A percentile compares a stretch with the other conserved stretches of the same genome.
phyloP scores from a whole-genome alignment of 2,329 filamentous ascomycete species.

The Cladosporium sp. region DNA sequence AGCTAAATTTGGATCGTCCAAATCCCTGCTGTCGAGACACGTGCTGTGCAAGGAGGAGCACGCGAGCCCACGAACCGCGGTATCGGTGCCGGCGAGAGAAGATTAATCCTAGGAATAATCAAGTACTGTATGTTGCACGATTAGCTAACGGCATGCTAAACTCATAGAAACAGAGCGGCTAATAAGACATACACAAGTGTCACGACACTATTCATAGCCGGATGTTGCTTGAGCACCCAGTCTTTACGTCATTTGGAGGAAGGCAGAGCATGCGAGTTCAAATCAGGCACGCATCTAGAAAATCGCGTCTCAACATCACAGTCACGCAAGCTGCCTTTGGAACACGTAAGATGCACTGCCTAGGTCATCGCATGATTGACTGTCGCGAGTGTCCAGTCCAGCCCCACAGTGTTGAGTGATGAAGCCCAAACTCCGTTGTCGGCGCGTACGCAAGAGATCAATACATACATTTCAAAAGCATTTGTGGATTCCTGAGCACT shows the following conservation, averaged over 20 bases:
- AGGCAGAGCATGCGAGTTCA: not conserved
- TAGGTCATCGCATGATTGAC: not conserved
- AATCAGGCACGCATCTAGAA: not conserved
- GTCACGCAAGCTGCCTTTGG: not conserved
- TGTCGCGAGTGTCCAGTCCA: not conserved
- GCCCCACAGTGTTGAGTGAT: not conserved
- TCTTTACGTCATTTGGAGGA: not conserved
- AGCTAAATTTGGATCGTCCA: slow-evolving; percentile 11
- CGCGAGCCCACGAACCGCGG: not conserved
- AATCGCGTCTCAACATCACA: not conserved
- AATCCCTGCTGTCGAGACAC: slow-evolving; percentile 7
- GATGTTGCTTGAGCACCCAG: not conserved
- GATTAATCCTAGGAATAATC: not conserved
- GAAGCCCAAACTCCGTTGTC: not conserved
- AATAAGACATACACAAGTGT: not conserved
- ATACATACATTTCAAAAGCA: not conserved
- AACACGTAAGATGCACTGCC: not conserved
- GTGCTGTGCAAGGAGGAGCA: not conserved
- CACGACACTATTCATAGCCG: not conserved
- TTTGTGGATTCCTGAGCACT: not conserved
- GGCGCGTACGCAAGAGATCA: not conserved
- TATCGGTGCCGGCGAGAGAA: not conserved
- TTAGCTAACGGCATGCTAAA: not conserved
- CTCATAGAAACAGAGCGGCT: not conserved
- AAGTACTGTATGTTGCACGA: not conserved